These are phyloP conservation scores for Carex scoparia DNA, from an alignment of 176 grass and related monocot genomes.

Conservation along the genomic window DNA sequence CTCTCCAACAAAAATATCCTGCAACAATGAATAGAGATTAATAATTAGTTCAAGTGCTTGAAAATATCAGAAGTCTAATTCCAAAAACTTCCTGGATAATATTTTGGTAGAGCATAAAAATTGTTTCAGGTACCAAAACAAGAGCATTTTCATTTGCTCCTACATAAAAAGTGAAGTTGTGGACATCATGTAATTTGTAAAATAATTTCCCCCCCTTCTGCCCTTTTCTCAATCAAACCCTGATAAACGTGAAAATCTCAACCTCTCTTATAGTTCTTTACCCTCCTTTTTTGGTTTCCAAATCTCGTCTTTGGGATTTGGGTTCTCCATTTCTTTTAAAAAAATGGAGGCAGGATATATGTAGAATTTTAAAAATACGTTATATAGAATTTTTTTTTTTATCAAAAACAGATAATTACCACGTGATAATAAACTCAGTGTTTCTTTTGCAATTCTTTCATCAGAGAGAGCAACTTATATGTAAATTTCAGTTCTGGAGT, in stretches of 20 bases:
- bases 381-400: background rate
- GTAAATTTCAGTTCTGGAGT: conserved; percentile 71
- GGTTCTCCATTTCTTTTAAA: background rate
- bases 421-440: conserved; percentile 49
- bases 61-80: background rate
- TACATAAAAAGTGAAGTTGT: background rate
- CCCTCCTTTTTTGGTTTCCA: background rate
- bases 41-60: background rate
- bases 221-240: background rate
- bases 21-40: background rate
- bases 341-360: background rate
- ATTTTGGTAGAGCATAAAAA: background rate
- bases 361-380: background rate
- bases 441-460: conserved; percentile 50
- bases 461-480: conserved; percentile 32
- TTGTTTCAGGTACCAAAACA: background rate
- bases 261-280: background rate
- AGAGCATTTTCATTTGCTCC: background rate
- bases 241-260: background rate
- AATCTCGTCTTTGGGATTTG: background rate
- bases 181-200: background rate
- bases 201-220: background rate
- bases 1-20: conserved; percentile 80
- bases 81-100: background rate
- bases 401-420: conserved; percentile 26